These are phyloP conservation scores for Diutina catenulata DNA, from an alignment of 1,139 yeast genomes.

Conservation along the genomic window DNA sequence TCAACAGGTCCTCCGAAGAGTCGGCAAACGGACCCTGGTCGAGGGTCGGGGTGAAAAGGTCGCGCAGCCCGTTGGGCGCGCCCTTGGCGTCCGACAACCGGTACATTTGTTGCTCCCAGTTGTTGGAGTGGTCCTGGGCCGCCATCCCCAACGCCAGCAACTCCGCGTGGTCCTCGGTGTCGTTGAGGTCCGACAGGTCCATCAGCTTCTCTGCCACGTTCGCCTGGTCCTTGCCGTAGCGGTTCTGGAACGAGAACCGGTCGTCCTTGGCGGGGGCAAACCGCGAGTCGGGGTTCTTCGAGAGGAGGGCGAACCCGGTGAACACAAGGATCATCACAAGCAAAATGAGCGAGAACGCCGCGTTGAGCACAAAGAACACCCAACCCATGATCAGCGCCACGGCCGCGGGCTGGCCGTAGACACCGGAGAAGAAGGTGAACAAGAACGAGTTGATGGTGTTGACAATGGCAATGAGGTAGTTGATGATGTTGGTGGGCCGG, in stretches of 20 bases:
- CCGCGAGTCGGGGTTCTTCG: slow-evolving; percentile 74
- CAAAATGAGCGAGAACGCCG: slow-evolving; percentile 59
- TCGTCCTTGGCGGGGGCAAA: slow-evolving; percentile 79
- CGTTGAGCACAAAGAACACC: slow-evolving; percentile 67
- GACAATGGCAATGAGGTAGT: slow-evolving; percentile 53
- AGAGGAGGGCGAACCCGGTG: slow-evolving; percentile 41
- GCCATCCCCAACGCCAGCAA: slow-evolving; percentile 54
- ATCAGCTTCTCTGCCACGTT: slow-evolving; percentile 6
- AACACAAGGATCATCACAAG: slow-evolving; percentile 50
- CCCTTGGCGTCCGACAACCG: background rate
- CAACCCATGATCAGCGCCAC: slow-evolving; percentile 73
- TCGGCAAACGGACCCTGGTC: background rate
- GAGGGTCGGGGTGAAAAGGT: background rate
- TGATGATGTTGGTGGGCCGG: slow-evolving; percentile 57
- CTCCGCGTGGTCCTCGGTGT: slow-evolving; percentile 36
- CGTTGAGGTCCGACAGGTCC: slow-evolving; percentile 14
- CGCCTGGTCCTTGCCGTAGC: slow-evolving; percentile 7
- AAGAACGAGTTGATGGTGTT: slow-evolving; percentile 59
- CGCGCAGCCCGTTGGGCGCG: background rate
- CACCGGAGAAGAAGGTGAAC: slow-evolving; percentile 61
- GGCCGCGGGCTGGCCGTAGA: slow-evolving; percentile 56
- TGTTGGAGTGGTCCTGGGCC: slow-evolving; percentile 57
- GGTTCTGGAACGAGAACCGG: slow-evolving; percentile 68
- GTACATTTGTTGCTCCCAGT: slow-evolving; percentile 62
- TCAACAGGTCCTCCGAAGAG: background rate